These are phyloP conservation scores for Gossypium stocksii DNA, from an alignment of 345 rosid species.

Conservation along the genomic window DNA sequence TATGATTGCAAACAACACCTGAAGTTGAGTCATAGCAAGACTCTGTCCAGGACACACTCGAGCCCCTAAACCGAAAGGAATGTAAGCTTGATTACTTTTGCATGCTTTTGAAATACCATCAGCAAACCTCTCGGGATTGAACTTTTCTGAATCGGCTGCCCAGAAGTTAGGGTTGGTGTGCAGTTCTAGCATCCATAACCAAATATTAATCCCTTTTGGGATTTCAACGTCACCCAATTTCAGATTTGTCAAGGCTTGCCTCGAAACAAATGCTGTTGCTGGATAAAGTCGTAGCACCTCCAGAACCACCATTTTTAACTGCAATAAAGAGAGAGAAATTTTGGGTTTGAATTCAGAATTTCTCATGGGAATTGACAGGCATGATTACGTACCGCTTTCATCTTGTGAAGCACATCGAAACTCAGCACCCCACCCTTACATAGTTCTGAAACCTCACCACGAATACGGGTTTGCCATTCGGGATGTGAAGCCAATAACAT, in stretches of 20 bases:
- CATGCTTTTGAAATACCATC: slow-evolving; percentile 19
- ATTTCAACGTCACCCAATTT: slow-evolving; percentile 7
- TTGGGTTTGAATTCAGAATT: background rate
- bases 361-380: background rate
- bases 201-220: slow-evolving; percentile 11
- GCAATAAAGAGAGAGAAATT: background rate
- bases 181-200: background rate
- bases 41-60: slow-evolving; percentile 11
- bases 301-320: slow-evolving; percentile 17
- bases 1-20: slow-evolving; percentile 13
- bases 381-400: background rate
- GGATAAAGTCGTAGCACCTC: slow-evolving; percentile 21
- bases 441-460: slow-evolving; percentile 5
- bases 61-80: slow-evolving; percentile 20
- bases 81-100: slow-evolving; percentile 9
- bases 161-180: slow-evolving; percentile 14
- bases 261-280: slow-evolving; percentile 2
- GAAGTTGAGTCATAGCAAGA: slow-evolving; percentile 22
- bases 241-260: slow-evolving; percentile 17
- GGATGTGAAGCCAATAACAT: slow-evolving; percentile 14
- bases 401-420: background rate
- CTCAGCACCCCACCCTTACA: background rate
- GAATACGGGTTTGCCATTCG: slow-evolving; percentile 3
- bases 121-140: slow-evolving; percentile 25
- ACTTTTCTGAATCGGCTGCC: slow-evolving; percentile 12